Conservation (phyloP, 805 yeast genomes). For the Candida awuae region DNA sequence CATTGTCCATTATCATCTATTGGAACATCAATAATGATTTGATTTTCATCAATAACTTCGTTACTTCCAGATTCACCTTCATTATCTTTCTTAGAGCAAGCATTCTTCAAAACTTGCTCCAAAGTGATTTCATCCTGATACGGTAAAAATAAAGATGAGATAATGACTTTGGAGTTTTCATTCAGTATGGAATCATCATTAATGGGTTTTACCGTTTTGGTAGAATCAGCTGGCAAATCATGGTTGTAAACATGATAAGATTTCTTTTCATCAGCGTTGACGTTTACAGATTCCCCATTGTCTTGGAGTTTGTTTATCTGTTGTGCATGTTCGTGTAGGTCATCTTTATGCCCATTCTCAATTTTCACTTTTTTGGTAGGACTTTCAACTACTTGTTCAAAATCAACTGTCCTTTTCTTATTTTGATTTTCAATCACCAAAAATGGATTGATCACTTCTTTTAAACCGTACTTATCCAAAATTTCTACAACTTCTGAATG, state of each 20-base stretch:
- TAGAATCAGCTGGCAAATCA: slow-evolving; percentile 32
- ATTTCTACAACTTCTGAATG: neutral
- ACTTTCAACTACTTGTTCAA: slow-evolving; percentile 1
- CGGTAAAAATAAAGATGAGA: slow-evolving; percentile 45
- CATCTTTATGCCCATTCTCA: slow-evolving; percentile 12
- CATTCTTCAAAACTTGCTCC: slow-evolving; percentile 2
- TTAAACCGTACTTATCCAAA: neutral
- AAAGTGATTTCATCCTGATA: slow-evolving; percentile 28
- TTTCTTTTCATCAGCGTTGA: too few relatives aligned
- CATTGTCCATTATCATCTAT: slow-evolving; percentile 93
- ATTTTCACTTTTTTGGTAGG: slow-evolving; percentile 30
- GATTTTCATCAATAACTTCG: slow-evolving; percentile 1
- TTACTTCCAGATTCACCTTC: neutral
- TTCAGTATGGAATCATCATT: slow-evolving; percentile 12
- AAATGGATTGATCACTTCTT: neutral
- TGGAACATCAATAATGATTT: slow-evolving; percentile 65
- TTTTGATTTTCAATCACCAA: neutral
- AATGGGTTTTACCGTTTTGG: slow-evolving; percentile 43
- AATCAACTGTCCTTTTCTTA: slow-evolving; percentile 4
- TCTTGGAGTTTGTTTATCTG: too few relatives aligned
- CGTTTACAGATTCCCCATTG: too few relatives aligned
- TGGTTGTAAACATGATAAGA: slow-evolving; percentile 25
- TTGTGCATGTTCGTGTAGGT: too few relatives aligned
- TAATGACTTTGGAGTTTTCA: slow-evolving; percentile 30
- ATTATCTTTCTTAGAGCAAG: neutral